These are phyloP conservation scores for Tuber calosporum DNA, from an alignment of 495 filamentous ascomycete species.

Conservation along the genomic window DNA sequence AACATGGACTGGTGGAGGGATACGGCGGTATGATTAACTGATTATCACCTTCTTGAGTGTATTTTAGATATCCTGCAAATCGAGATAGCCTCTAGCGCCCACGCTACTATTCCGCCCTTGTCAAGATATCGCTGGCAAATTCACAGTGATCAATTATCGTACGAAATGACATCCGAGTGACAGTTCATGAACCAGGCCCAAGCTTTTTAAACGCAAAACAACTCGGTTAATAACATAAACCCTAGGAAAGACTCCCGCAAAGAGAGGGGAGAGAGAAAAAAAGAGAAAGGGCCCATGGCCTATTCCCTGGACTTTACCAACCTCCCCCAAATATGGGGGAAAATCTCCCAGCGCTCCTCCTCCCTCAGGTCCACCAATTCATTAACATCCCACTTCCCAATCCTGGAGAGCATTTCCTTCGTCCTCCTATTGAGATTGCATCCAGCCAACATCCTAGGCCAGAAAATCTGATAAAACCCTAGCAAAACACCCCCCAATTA, in stretches of 20 bases:
- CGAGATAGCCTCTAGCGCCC: not conserved
- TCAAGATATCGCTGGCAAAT: not conserved
- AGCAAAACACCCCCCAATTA: conserved; percentile 5
- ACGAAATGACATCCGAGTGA: not conserved
- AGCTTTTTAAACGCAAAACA: not conserved
- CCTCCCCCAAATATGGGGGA: conserved; percentile 19
- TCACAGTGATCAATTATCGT: not conserved
- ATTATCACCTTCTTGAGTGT: conserved; percentile 7
- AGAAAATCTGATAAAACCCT: conserved; percentile 31
- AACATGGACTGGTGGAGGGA: conserved; percentile 38
- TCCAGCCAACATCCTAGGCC: conserved; percentile 25
- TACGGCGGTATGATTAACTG: not conserved
- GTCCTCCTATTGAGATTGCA: conserved; percentile 34
- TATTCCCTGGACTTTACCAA: conserved; percentile 31
- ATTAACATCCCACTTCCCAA: conserved; percentile 18
- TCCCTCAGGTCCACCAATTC: conserved; percentile 16
- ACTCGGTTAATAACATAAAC: not conserved
- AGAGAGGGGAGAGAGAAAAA: no score
- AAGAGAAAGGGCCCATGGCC: not conserved
- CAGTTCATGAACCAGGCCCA: not conserved
- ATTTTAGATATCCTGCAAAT: not conserved
- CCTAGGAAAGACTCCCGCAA: not conserved
- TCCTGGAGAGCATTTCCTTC: conserved; percentile 20
- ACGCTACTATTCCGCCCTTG: not conserved
- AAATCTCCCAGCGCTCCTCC: conserved; percentile 19